Evolutionary conservation across 1,139 yeast species (phyloP).

Genomic region (Candida sojae): DNA sequence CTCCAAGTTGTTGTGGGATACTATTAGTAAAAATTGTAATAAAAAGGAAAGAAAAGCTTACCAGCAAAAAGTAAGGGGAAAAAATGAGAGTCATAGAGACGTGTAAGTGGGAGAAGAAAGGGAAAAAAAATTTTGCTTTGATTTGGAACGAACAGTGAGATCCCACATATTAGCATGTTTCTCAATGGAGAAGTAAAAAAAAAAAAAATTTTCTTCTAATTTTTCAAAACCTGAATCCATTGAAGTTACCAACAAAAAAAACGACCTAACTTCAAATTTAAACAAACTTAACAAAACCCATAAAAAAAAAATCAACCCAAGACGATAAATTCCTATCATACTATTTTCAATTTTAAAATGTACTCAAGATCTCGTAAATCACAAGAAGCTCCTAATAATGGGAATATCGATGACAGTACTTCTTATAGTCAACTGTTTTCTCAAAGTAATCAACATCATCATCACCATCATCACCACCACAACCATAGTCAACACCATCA

Average conservation of each 20-base stretch:
- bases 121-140: not conserved
- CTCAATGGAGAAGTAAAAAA: not conserved
- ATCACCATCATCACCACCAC: constrained; percentile 5
- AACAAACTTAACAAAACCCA: not conserved
- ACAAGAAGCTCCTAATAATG: constrained; percentile 14
- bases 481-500: constrained; percentile 20
- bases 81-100: no score
- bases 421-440: constrained; percentile 7
- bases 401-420: constrained; percentile 10
- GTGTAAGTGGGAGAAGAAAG: no score
- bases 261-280: not conserved
- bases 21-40: no score
- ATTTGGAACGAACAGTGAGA: not conserved
- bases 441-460: constrained; percentile 1
- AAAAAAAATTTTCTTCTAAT: not conserved
- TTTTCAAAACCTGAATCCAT: not conserved
- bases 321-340: not conserved
- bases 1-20: no score
- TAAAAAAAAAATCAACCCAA: not conserved
- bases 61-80: no score
- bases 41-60: no score
- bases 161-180: not conserved
- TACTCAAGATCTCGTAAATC: constrained; percentile 17
- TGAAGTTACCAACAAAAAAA: constrained; percentile 1
- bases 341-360: constrained; percentile 8